Evolutionary conservation across 2,329 filamentous ascomycete species (phyloP), one percentile per base, ranked within the genome.

Genomic region (Botrytis elliptica): DNA sequence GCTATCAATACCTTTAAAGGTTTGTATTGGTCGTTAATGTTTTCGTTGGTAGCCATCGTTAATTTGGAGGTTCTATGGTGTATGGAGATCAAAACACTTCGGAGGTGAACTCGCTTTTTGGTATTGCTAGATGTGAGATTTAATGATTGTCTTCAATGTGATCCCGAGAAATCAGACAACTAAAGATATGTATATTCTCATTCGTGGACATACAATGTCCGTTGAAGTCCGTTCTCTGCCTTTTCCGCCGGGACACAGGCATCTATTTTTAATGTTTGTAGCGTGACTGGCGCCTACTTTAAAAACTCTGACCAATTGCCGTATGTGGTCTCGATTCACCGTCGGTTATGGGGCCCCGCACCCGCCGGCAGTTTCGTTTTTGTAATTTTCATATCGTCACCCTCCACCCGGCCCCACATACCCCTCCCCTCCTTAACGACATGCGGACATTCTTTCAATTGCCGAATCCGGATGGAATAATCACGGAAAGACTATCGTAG

Each of bases 1-100:
- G 72, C 70, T 57, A 78, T 72, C 64, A 75, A 46, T 33, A 77
- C 64, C n/a, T 76, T 73, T 67, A 76, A 55, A 20, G 70, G 70
- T 38, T 38, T 60, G 20, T 62, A 42, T 12, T 62, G 38, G 14
- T 44, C 38, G 20, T 42, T 33, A 42, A 42, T 60, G 2, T 33
- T 70, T 29, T 38, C 40, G 33, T 68, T 67, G 29, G 40, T 57
- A 57, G 62, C 22, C 68, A 70, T 70, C 22, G 33, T n/a, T 42
- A 18, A 18, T 57, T n/a, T 22, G 6, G 4, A 38, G 8, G 38
- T 40, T 1, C 5, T 20, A n/a, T 14, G 1, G 4, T 36, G 12
- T 44, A 52, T 14, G 22, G 25, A 22, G 44, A 38, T 7, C 6
- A 25, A 36, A 60, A 42, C 6, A 20, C 5, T 62, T 52, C 2